These are phyloP conservation scores for Diaporthe sp. DNA, from an alignment of 2,329 filamentous ascomycete genomes.

Conservation along the genomic window DNA sequence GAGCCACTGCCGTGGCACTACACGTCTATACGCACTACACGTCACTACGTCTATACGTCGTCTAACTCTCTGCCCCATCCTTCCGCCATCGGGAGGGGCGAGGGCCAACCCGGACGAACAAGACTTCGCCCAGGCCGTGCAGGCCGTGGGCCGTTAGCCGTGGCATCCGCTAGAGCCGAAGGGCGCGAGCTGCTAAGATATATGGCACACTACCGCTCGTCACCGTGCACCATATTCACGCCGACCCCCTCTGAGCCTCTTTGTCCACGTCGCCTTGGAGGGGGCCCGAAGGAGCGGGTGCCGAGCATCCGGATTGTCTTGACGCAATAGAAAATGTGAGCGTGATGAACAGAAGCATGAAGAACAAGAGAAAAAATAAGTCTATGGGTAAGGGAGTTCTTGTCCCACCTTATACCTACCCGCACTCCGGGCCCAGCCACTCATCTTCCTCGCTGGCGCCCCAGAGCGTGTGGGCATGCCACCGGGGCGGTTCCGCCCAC, in stretches of 20 bases:
- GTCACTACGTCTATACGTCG: not conserved
- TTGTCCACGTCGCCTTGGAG: constrained; percentile 19
- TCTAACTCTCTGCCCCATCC: not conserved
- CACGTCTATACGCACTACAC: not conserved
- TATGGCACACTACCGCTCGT: not conserved
- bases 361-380: not conserved
- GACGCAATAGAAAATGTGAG: constrained; percentile 1
- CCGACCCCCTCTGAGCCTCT: constrained; percentile 28
- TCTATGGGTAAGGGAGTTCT: not conserved
- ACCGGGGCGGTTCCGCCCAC: constrained; percentile 9
- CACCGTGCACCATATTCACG: constrained; percentile 22
- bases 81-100: not conserved
- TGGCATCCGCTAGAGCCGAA: constrained; percentile 26
- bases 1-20: not conserved
- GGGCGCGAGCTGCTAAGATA: not conserved
- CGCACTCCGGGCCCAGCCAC: not conserved
- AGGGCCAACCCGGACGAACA: not conserved
- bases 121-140: constrained; percentile 1
- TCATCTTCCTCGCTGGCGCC: not conserved
- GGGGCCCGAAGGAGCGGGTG: not conserved
- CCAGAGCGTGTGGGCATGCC: not conserved
- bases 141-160: constrained; percentile 8
- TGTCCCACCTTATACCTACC: constrained; percentile 18
- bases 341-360: not conserved
- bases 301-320: constrained; percentile 27